Evolutionary conservation across 1,284 basidiomycete species (phyloP).

Genomic region (Apiotrichum sp.): DNA sequence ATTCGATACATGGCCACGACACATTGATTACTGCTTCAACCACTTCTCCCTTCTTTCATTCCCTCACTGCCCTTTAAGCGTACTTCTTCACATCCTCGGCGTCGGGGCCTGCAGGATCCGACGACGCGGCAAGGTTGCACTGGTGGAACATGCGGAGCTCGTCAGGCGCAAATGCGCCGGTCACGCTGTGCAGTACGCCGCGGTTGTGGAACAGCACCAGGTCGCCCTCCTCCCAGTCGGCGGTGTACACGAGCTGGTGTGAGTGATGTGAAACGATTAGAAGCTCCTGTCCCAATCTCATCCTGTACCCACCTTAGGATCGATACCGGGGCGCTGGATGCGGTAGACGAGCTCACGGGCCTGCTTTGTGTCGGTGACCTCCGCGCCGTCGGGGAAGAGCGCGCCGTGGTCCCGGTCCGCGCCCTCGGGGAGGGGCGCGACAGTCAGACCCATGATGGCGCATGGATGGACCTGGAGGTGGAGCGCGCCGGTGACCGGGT

Average conservation of each 20-base stretch:
- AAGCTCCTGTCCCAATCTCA: constrained; percentile 1
- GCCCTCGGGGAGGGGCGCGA: constrained; percentile 60
- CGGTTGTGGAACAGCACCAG: constrained; percentile 68
- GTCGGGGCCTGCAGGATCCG: constrained; percentile 60
- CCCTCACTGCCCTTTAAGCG: constrained; percentile 45
- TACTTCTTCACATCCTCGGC: constrained; percentile 59
- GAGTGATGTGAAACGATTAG: not conserved
- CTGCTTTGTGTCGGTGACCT: constrained; percentile 61
- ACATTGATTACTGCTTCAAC: too few relatives aligned
- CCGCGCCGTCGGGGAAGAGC: constrained; percentile 68
- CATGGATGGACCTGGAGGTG: constrained; percentile 74
- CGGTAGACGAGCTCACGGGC: constrained; percentile 67
- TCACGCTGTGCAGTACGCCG: constrained; percentile 68
- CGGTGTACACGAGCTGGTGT: constrained; percentile 40
- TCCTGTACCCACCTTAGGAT: constrained; percentile 50
- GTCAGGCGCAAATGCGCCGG: constrained; percentile 63
- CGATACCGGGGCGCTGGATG: constrained; percentile 74
- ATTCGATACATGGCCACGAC: too few relatives aligned
- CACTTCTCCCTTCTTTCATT: not conserved
- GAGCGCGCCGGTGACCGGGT: constrained; percentile 65
- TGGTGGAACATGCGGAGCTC: constrained; percentile 73
- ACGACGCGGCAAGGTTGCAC: constrained; percentile 72
- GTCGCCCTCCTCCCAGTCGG: constrained; percentile 60
- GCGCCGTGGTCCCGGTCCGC: constrained; percentile 37
- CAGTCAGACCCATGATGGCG: constrained; percentile 54